phyloP scores from a whole-genome alignment of 805 yeast genomes.

The Candida germanica region DNA sequence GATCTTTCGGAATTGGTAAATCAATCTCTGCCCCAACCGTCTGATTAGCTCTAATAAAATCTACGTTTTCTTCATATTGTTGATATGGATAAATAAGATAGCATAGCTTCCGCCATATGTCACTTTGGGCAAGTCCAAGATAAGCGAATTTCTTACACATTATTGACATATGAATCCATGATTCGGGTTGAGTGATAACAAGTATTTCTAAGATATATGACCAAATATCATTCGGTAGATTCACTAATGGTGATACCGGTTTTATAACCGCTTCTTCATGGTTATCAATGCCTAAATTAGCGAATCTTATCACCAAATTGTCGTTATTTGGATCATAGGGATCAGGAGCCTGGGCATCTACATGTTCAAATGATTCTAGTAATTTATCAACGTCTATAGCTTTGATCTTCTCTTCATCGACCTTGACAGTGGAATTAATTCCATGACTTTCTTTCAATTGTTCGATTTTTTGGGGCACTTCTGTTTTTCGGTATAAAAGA shows the following conservation, averaged over 20 bases:
- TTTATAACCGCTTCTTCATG: constrained; percentile 14
- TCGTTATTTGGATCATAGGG: constrained; percentile 17
- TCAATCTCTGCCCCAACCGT: constrained; percentile 13
- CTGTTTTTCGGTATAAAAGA: constrained; percentile 55
- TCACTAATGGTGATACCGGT: constrained; percentile 36
- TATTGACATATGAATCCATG: constrained; percentile 62
- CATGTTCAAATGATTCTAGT: constrained; percentile 32
- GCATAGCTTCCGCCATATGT: constrained; percentile 51
- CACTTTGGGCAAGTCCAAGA: constrained; percentile 52
- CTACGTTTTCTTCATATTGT: constrained; percentile 44
- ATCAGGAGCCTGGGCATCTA: constrained; percentile 28
- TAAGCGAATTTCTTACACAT: constrained; percentile 57
- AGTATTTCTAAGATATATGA: constrained; percentile 47
- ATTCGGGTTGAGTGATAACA: constrained; percentile 48
- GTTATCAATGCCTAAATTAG: constrained; percentile 22
- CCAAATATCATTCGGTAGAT: constrained; percentile 57
- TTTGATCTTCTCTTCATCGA: constrained; percentile 36
- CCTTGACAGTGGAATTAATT: constrained; percentile 24
- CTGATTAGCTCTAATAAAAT: constrained; percentile 25
- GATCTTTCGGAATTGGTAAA: constrained; percentile 34
- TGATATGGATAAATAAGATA: constrained; percentile 53
- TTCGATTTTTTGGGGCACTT: constrained; percentile 41
- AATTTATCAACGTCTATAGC: constrained; percentile 42
- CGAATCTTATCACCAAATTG: constrained; percentile 22
- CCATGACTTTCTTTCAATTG: constrained; percentile 24